phyloP scores from a whole-genome alignment of 371 early-diverging fungal genomes.

The Haplosporangium sp. region DNA sequence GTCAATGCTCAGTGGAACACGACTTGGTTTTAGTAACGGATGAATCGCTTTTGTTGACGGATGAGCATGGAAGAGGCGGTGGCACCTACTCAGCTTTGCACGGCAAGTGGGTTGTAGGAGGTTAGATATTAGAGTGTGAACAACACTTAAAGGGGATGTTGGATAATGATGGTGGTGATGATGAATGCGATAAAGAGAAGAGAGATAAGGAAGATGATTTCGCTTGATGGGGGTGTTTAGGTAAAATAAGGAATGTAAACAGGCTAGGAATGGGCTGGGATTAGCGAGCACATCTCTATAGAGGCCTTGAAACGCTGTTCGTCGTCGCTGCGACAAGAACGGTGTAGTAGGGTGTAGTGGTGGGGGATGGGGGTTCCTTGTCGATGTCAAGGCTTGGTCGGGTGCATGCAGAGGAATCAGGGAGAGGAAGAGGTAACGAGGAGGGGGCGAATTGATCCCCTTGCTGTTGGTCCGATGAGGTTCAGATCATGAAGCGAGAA shows the following conservation, averaged over 20 bases:
- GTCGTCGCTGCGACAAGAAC: background rate
- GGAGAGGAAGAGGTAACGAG: constrained; percentile 2
- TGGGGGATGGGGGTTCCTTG: constrained; percentile 4
- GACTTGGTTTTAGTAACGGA: no score
- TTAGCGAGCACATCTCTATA: background rate
- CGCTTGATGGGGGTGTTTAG: background rate
- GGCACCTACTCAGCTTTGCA: no score
- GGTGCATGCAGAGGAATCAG: constrained; percentile 6
- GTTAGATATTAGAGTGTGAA: no score
- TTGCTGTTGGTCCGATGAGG: constrained; percentile 3
- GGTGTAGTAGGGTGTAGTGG: constrained; percentile 4
- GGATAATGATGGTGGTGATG: no score
- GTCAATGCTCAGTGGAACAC: background rate
- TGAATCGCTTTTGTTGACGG: no score
- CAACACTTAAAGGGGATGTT: no score
- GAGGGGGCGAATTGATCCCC: constrained; percentile 4
- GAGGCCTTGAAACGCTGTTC: constrained; percentile 1
- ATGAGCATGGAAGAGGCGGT: no score
- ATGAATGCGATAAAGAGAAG: background rate
- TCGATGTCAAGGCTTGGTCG: background rate
- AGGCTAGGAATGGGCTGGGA: background rate
- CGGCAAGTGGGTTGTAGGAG: no score
- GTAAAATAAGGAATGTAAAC: background rate
- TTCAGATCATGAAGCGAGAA: no score
- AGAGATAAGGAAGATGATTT: background rate